Percentiles rank a stretch among this genome's conserved stretches.
These are phyloP conservation scores for Telfairia occidentalis DNA, from an alignment of 331 rosid species.

Conservation along the genomic window DNA sequence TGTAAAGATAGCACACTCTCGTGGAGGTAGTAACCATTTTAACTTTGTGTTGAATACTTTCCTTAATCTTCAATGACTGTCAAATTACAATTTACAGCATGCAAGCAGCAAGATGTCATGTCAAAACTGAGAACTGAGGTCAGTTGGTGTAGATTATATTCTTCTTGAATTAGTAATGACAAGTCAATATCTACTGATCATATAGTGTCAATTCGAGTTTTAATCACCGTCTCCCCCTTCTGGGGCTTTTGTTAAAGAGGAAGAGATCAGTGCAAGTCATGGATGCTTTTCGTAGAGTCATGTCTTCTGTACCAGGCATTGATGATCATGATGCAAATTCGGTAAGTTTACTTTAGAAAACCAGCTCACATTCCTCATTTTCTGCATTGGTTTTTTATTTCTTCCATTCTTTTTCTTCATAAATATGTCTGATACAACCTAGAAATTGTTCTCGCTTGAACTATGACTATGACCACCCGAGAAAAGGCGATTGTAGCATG, in stretches of 20 bases:
- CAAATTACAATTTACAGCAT: conserved; percentile 36
- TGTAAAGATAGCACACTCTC: conserved; percentile 71
- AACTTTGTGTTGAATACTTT: background rate
- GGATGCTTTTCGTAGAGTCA: conserved; percentile 52
- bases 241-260: conserved; percentile 37
- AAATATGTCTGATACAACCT: background rate
- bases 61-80: background rate
- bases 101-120: conserved; percentile 57
- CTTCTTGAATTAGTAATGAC: background rate
- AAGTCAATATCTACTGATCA: background rate
- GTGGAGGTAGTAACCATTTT: conserved; percentile 44
- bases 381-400: conserved; percentile 4
- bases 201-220: background rate
- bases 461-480: background rate
- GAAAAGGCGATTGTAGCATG: background rate
- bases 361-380: conserved; percentile 6
- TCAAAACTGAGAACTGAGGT: conserved; percentile 75
- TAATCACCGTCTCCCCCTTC: background rate
- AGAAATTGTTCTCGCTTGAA: background rate
- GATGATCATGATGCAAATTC: conserved; percentile 81
- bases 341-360: conserved; percentile 30
- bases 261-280: conserved; percentile 61
- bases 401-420: background rate
- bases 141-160: conserved; percentile 16
- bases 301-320: conserved; percentile 68